These are phyloP conservation scores for Daldinia vernicosa DNA, from an alignment of 495 filamentous ascomycete genomes.

Conservation along the genomic window DNA sequence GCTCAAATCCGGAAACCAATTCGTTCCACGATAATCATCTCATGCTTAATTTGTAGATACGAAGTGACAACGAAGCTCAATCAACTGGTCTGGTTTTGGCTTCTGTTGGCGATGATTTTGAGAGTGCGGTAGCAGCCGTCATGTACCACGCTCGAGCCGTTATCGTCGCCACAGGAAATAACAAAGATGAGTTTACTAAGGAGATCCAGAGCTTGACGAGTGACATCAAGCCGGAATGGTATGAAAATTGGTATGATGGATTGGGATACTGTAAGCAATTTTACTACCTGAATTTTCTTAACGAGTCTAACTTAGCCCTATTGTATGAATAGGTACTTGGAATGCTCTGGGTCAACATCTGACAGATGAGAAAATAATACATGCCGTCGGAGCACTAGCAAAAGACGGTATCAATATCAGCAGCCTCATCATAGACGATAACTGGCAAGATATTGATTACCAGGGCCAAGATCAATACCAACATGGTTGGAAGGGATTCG, in stretches of 20 bases:
- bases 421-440: slow-evolving; percentile 93
- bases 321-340: slow-evolving; percentile 74
- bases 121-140: slow-evolving; percentile 78
- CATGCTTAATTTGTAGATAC: slow-evolving; percentile 46
- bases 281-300: neutral
- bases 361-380: slow-evolving; percentile 79
- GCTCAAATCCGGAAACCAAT: neutral
- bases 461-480: slow-evolving; percentile 56
- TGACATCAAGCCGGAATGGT: slow-evolving; percentile 71
- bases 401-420: slow-evolving; percentile 77
- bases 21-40: slow-evolving; percentile 17
- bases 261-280: slow-evolving; percentile 64
- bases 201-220: slow-evolving; percentile 58
- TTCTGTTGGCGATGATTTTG: slow-evolving; percentile 77
- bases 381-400: slow-evolving; percentile 75
- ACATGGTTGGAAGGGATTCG: slow-evolving; percentile 74
- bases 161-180: slow-evolving; percentile 49
- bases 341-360: slow-evolving; percentile 86
- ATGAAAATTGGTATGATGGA: slow-evolving; percentile 90
- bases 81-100: slow-evolving; percentile 72
- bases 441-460: slow-evolving; percentile 85
- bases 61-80: slow-evolving; percentile 68
- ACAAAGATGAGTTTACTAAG: slow-evolving; percentile 41
- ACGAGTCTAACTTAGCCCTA: neutral
- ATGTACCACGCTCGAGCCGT: slow-evolving; percentile 87